Conservation (phyloP, 345 rosid species). For the Populus alba region DNA sequence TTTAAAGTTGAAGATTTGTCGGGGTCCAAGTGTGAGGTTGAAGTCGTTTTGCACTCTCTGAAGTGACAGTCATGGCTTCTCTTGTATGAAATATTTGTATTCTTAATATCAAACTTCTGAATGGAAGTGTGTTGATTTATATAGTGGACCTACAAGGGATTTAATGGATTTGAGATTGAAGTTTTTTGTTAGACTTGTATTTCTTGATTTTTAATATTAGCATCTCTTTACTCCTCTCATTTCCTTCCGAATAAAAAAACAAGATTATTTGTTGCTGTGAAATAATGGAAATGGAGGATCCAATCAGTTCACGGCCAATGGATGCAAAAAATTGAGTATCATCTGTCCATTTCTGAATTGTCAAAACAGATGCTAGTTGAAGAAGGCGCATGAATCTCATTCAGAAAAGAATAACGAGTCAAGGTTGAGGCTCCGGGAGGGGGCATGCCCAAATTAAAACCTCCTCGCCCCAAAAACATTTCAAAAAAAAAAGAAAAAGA, state of each 20-base stretch:
- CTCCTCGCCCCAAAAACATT: no score
- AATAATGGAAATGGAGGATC: no score
- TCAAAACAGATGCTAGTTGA: no score
- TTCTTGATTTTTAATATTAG: background rate
- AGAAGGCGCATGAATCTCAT: no score
- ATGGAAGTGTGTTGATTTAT: background rate
- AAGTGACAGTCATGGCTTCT: background rate
- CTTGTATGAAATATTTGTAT: background rate
- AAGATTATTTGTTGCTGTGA: no score
- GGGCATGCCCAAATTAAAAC: no score
- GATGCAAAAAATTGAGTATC: no score
- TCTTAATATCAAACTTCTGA: background rate
- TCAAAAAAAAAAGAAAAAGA: no score
- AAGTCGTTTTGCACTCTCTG: background rate
- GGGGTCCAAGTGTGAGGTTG: background rate
- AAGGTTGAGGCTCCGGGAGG: no score
- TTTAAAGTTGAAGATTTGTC: background rate
- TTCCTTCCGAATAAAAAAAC: background rate
- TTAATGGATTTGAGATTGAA: background rate
- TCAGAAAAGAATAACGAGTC: no score
- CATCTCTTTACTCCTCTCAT: background rate
- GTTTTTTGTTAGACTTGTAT: background rate
- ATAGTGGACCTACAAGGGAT: background rate
- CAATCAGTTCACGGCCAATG: no score
- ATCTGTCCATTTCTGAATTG: no score